These are phyloP conservation scores for Melastoma candidum DNA, from an alignment of 441 rosid genomes.

Conservation along the genomic window DNA sequence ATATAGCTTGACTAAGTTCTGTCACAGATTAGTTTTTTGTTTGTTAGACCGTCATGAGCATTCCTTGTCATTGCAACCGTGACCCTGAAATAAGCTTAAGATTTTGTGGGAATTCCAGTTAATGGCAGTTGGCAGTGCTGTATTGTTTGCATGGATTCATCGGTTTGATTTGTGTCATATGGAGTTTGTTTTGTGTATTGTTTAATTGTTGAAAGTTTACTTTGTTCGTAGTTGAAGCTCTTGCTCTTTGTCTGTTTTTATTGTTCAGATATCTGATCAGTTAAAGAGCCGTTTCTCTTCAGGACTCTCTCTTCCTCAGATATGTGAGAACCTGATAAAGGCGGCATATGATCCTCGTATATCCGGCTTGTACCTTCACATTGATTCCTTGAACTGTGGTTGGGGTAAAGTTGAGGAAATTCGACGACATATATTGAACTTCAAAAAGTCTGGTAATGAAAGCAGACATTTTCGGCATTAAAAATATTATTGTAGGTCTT, in stretches of 20 bases:
- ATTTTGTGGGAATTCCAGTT: too few species aligned
- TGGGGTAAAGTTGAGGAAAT: conserved; percentile 97
- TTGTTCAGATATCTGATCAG: conserved; percentile 90
- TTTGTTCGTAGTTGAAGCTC: background rate
- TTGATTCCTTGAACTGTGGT: conserved; percentile 76
- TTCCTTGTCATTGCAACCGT: too few species aligned
- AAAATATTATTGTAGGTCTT: conserved; percentile 5
- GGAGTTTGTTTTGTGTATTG: background rate
- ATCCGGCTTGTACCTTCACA: conserved; percentile 78
- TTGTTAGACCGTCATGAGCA: too few species aligned
- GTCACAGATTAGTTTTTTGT: too few species aligned
- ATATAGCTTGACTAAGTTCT: too few species aligned
- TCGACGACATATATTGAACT: conserved; percentile 65
- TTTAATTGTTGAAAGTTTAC: background rate
- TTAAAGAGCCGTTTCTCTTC: conserved; percentile 81
- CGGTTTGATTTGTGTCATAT: conserved; percentile 3
- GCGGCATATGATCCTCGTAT: conserved; percentile 94
- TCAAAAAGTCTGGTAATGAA: conserved; percentile 81
- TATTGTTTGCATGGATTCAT: too few species aligned
- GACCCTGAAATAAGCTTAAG: too few species aligned
- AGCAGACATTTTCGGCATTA: background rate
- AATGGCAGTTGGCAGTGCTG: too few species aligned
- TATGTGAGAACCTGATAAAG: conserved; percentile 81
- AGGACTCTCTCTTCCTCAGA: conserved; percentile 73
- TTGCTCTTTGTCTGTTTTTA: background rate